Evolutionary conservation across 257 asterid species (phyloP), one percentile per base, ranked within the genome.

Genomic region (Ajuga chamaepitys): DNA sequence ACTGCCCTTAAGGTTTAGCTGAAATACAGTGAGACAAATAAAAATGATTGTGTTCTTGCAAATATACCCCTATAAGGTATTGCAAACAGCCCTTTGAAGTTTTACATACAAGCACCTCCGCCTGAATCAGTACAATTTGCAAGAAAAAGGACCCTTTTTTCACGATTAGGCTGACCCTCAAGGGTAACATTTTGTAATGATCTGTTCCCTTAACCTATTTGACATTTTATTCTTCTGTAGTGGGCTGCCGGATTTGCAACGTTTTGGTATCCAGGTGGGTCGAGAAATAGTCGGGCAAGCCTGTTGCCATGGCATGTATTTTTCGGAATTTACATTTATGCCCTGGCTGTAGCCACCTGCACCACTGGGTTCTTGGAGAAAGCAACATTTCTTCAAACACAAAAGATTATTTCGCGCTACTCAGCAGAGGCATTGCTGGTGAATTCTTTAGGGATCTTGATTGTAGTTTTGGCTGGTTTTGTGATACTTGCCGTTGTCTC

Each of bases 211-310:
- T 42, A 70, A 8, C 30, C 30, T 48, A 38, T 34, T 32, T 71
- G 45, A 58, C 17, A 13, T 22, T 37, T 58, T 56, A 12, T 41
- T 22, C 45, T 69, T 51, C 21, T 21, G 35, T 80, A 91, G 98
- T 86, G 82, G 95, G 86, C 82, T 40, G 80, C 77, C 75, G 96
- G 95, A 74, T 88, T 86, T 73, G 78, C 76, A 17, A 81, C 91
- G 14, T 91, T 76, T 55, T 91, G 96, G 98, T 84, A 88, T 71
- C 96, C 96, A 3, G 96, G 96, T 28, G 89, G 95, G 21, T 82
- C 94, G 30, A 84, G 94, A 75, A 79, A 76, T 72, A 77, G 86
- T 35, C 86, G 96, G 57, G 79, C 83, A 25, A 73, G 77, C 71
- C 73, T 88, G 41, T 37, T 91, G 75, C 85, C 88, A 0, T 88